These are phyloP conservation scores for Nidularia pulvinata DNA, from an alignment of 768 basidiomycete species.

Conservation along the genomic window DNA sequence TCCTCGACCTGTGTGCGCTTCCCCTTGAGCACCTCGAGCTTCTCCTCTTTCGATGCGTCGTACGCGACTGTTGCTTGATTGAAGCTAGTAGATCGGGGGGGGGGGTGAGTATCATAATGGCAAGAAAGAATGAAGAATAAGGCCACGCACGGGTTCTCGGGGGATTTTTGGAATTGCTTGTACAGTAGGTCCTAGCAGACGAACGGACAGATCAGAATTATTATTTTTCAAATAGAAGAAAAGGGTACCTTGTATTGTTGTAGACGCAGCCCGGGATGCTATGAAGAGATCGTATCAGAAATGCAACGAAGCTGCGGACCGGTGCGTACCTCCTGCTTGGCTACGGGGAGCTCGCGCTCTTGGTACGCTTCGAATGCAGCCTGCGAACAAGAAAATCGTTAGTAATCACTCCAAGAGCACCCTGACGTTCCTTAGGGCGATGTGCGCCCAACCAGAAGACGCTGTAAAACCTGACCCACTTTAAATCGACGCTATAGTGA, in stretches of 20 bases:
- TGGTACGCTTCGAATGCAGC: constrained; percentile 91
- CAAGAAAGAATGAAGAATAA: not conserved
- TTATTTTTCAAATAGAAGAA: not conserved
- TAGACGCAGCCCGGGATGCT: constrained; percentile 89
- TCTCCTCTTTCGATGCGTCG: constrained; percentile 88
- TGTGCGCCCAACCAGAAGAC: not conserved
- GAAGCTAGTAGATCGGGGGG: constrained; percentile 47
- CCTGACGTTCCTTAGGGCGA: constrained; percentile 5
- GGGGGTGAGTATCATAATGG: not conserved
- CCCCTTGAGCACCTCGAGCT: constrained; percentile 70
- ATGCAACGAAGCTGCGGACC: constrained; percentile 3
- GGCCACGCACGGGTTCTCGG: constrained; percentile 88
- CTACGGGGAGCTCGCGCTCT: constrained; percentile 82
- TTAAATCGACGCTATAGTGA: constrained; percentile 80
- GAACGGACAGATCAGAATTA: constrained; percentile 2
- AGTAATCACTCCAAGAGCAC: no score
- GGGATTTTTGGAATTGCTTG: constrained; percentile 97
- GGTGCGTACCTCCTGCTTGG: constrained; percentile 64
- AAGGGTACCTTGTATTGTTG: constrained; percentile 83
- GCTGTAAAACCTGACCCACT: no score
- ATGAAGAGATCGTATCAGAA: constrained; percentile 5
- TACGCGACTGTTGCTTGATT: constrained; percentile 81
- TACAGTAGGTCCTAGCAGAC: constrained; percentile 72
- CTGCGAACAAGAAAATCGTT: no score
- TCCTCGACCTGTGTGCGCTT: constrained; percentile 66